phyloP scores from a whole-genome alignment of 768 basidiomycete genomes.

The Cystobasidium tubakii region DNA sequence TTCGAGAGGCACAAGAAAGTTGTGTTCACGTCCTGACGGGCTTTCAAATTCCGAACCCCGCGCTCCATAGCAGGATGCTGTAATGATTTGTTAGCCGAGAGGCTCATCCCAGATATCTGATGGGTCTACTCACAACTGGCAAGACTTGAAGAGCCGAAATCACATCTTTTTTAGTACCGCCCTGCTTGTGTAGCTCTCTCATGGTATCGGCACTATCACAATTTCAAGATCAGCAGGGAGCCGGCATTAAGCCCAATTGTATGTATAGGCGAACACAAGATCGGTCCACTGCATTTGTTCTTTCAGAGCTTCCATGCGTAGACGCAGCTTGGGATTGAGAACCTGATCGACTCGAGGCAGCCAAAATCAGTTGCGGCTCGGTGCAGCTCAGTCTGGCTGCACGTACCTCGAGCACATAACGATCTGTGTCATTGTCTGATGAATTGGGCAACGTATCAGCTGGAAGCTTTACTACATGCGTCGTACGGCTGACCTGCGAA shows the following conservation, averaged over 20 bases:
- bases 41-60: slow-evolving; percentile 71
- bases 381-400: background rate
- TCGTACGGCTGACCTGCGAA: slow-evolving; percentile 29
- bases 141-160: slow-evolving; percentile 68
- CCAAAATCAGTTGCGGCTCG: background rate
- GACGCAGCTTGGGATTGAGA: slow-evolving; percentile 72
- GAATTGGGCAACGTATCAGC: slow-evolving; percentile 18
- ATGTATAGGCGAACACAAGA: slow-evolving; percentile 63
- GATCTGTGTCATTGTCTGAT: slow-evolving; percentile 88
- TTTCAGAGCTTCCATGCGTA: slow-evolving; percentile 68
- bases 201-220: slow-evolving; percentile 61
- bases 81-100: background rate
- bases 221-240: background rate
- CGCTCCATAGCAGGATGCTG: slow-evolving; percentile 97
- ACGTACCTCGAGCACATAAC: slow-evolving; percentile 60
- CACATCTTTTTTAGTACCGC: slow-evolving; percentile 67
- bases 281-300: slow-evolving; percentile 77
- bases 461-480: background rate
- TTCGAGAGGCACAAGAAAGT: slow-evolving; percentile 90
- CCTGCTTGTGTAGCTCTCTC: slow-evolving; percentile 63
- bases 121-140: slow-evolving; percentile 84
- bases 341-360: slow-evolving; percentile 59
- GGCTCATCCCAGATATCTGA: too few species aligned
- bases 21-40: slow-evolving; percentile 58
- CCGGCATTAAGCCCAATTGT: background rate